Base-by-base conservation (phyloP, 805 yeast genomes). In the Sungouiella thailandica region DNA sequence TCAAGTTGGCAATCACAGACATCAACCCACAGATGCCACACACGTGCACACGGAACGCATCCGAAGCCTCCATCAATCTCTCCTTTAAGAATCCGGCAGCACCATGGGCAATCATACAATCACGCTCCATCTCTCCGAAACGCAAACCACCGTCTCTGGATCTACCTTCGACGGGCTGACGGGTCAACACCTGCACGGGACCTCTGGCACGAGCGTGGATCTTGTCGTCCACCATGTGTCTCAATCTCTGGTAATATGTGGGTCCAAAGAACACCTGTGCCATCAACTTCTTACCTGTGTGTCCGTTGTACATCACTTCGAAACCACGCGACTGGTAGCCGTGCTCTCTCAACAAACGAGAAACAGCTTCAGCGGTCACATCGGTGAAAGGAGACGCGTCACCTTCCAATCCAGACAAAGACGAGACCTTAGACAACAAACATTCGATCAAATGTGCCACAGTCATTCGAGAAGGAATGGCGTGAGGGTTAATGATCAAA, bases 191-290 rank as follows among this genome's bases (percentile, higher is more conserved):
- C 1, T 98, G 98, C 50, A 97, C 78, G 36, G 98, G 98, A 33
- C 98, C 98, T 59, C 98, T 79, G 2, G 98, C 97, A 72, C 98
- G 84, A 1, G 98, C 98, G 56, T 93, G 98, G 98, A 93, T 93
- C 64, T 93, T 93, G 65, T 93, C 98, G 62, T 93, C 62, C 30
- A 93, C 98, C 98, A 93, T 93, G 63, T 93, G 98, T 73, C 93
- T 93, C 71, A 93, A 78, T 57, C 93, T 93, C 65, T 93, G 98
- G 61, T 93, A 93, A 62, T 93, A 93, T 47, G 93, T 93, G 13
- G 98, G 98, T 1, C 98, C 98, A 60, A 93, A 93, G 78, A 93
- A 93, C 40, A 93, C 90, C 60, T 93, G 93, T 2, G 97, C 97
- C 60, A 93, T 96, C 36, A 93, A 68, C 58, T 95, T 85, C 61